phyloP scores from a whole-genome alignment of 352 stramenopile genomes.

The Poterioochromonas sp. region DNA sequence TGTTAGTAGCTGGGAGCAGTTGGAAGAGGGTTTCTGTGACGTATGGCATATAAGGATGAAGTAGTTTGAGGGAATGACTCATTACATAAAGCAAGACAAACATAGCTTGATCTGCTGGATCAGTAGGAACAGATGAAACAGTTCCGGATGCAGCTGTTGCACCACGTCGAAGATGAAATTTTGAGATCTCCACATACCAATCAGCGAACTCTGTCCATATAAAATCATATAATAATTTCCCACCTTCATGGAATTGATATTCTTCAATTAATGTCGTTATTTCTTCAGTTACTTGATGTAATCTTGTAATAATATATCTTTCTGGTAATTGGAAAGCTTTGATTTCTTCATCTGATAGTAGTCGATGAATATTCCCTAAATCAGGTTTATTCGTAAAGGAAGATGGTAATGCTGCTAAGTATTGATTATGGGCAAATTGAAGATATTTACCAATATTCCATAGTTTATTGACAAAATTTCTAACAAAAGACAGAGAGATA shows the following conservation, averaged over 20 bases:
- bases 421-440: slow-evolving; percentile 59
- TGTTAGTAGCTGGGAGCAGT: slow-evolving; percentile 45
- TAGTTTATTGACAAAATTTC: slow-evolving; percentile 99
- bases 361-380: background rate
- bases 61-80: slow-evolving; percentile 66
- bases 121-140: slow-evolving; percentile 60
- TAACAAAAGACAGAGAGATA: slow-evolving; percentile 36
- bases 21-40: slow-evolving; percentile 85
- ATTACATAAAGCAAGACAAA: slow-evolving; percentile 69
- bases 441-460: slow-evolving; percentile 97
- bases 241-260: slow-evolving; percentile 44
- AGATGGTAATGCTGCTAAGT: slow-evolving; percentile 34
- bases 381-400: no score
- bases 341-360: slow-evolving; percentile 44
- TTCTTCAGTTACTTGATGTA: slow-evolving; percentile 53
- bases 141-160: slow-evolving; percentile 28
- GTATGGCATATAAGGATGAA: slow-evolving; percentile 97
- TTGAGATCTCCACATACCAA: slow-evolving; percentile 51
- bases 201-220: slow-evolving; percentile 72
- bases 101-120: slow-evolving; percentile 39
- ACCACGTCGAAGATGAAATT: background rate
- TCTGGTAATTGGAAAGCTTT: slow-evolving; percentile 58
- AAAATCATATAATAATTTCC: slow-evolving; percentile 64
- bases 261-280: slow-evolving; percentile 54
- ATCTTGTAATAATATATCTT: slow-evolving; percentile 64